Base-by-base conservation (phyloP, 192 early-diverging fungal species). In the Entophlyctis helioformis region DNA sequence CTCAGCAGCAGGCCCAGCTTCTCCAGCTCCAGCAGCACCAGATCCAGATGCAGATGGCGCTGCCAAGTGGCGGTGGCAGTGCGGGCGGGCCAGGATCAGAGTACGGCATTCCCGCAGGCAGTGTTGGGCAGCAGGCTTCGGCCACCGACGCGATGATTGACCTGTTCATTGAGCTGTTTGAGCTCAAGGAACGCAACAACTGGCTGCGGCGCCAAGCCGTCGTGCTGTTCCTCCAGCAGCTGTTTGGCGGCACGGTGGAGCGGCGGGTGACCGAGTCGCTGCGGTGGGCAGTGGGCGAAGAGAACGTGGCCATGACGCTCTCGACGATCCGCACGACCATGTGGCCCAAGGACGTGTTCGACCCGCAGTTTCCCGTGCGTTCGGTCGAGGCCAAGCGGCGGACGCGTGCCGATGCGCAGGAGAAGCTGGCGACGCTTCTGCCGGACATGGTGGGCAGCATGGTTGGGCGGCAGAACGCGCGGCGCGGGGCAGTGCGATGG, bases 151-250 rank as follows among this genome's bases (percentile, higher is more conserved):
- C 81, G 10, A 46, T 91, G 7, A 77, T 84, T 44, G 86, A 91
- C 46, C 58, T 93, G 24, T 79, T 96, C 40, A 76, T 89, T 36
- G 89, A 96, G 58, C 50, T 86, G n/a, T 96, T 96, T 69, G 92
- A 91, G n/a, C 63, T 96, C 27, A 81, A 82, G 54, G 82, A 78
- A 41, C 73, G 76, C 31, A 83, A 80, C 54, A 94, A 91, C 56
- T 94, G 85, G 85, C 62, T 93, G 25, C 73, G 90, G 6, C 67
- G 84, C 45, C 82, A 91, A 45, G 87, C 92, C 2, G 76, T 96
- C 11, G 79, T 81, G 1, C 74, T 92, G 11, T 71, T 92, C 0
- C 54, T 96, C 33, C 85, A 93, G 25, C 85, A 90, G 33, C 70
- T 96, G 2, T 64, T 93, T 39, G 90, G 87, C 38, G 90, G 84